These are phyloP conservation scores for Saposhnikovia divaricata DNA, from an alignment of 129 eudicot genomes.

Conservation along the genomic window DNA sequence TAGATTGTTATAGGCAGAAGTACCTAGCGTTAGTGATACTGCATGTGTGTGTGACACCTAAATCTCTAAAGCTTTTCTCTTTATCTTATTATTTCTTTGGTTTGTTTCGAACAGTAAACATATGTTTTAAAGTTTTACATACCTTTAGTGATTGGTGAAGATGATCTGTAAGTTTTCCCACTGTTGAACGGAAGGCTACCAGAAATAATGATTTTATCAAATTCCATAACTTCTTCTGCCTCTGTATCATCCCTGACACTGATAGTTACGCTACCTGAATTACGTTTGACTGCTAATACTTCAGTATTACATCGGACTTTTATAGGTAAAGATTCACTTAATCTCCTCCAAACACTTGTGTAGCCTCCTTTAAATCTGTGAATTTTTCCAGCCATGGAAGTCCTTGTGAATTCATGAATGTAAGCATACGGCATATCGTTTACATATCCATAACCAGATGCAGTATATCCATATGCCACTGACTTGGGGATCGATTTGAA, in stretches of 20 bases:
- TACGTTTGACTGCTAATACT: slow-evolving; percentile 26
- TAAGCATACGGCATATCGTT: slow-evolving; percentile 54
- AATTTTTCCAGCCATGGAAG: slow-evolving; percentile 49
- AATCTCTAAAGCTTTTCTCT: neutral
- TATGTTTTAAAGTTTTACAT: neutral
- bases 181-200: slow-evolving; percentile 24
- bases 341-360: slow-evolving; percentile 31
- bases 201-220: slow-evolving; percentile 36
- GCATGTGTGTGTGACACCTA: neutral
- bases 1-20: neutral
- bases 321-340: slow-evolving; percentile 24
- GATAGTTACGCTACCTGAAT: slow-evolving; percentile 3
- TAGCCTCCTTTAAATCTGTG: slow-evolving; percentile 37
- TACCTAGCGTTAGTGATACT: no score
- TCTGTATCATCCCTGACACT: slow-evolving; percentile 3
- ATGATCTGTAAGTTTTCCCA: slow-evolving; percentile 31
- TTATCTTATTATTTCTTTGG: neutral
- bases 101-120: neutral
- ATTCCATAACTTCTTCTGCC: slow-evolving; percentile 21
- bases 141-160: slow-evolving; percentile 19
- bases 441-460: slow-evolving; percentile 42
- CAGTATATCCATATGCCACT: slow-evolving; percentile 39
- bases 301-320: slow-evolving; percentile 19
- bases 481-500: slow-evolving; percentile 36
- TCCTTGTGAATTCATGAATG: slow-evolving; percentile 38